Conservation (phyloP, 1,284 basidiomycete genomes). For the Irpex sp. region DNA sequence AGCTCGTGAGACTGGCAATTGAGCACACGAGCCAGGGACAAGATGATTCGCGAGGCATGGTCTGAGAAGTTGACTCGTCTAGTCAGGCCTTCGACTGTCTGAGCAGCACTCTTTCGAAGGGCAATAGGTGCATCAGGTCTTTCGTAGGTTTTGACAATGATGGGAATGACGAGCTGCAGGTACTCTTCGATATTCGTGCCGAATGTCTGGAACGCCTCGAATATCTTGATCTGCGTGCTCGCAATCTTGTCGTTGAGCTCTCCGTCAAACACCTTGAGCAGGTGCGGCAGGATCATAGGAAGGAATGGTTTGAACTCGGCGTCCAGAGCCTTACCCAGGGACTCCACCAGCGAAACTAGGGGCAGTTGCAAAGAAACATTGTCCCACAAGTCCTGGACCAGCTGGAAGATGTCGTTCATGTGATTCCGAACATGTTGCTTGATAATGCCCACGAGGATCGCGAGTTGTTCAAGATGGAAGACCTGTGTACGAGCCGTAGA, state of each 20-base stretch:
- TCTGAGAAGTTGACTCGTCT: conserved; percentile 98
- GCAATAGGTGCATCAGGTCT: conserved; percentile 71
- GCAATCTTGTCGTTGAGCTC: conserved; percentile 79
- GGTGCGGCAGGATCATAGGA: conserved; percentile 87
- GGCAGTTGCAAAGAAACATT: conserved; percentile 85
- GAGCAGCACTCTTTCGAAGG: conserved; percentile 80
- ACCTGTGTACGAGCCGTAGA: conserved; percentile 85
- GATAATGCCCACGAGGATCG: conserved; percentile 95
- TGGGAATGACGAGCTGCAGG: conserved; percentile 93
- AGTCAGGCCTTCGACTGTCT: conserved; percentile 89
- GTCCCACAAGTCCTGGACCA: conserved; percentile 90
- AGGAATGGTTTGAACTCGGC: conserved; percentile 98
- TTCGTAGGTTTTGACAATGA: conserved; percentile 92
- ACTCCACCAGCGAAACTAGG: conserved; percentile 91
- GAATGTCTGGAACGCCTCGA: conserved; percentile 93
- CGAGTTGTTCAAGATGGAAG: conserved; percentile 95
- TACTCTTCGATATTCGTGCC: conserved; percentile 98
- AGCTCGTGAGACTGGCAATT: conserved; percentile 81
- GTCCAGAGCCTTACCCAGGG: conserved; percentile 90
- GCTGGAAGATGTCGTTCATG: conserved; percentile 76
- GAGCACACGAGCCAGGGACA: conserved; percentile 90
- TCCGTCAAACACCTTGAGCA: conserved; percentile 90
- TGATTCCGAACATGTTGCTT: conserved; percentile 97
- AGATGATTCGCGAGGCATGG: conserved; percentile 95
- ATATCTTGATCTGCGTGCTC: conserved; percentile 84